Percentiles rank a stretch among this genome's conserved stretches.
phyloP scores from a whole-genome alignment of 768 basidiomycete species.

The Imleria badia region DNA sequence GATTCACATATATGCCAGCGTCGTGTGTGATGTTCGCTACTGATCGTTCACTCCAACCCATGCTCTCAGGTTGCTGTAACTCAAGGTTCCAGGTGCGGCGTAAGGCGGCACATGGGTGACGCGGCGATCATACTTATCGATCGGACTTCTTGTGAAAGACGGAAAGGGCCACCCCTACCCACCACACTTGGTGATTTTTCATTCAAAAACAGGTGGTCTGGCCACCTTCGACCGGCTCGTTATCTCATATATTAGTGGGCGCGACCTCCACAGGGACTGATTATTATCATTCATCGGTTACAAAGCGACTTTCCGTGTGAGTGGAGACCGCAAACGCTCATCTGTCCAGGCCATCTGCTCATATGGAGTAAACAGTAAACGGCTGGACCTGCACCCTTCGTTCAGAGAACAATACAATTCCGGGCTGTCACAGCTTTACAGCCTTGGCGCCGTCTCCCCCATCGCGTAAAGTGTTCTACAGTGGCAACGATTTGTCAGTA shows the following conservation, averaged over 20 bases:
- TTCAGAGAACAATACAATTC: not conserved
- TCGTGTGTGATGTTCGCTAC: not conserved
- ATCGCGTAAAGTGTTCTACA: conserved; percentile 7
- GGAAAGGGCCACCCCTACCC: conserved; percentile 6
- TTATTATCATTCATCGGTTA: conserved; percentile 2
- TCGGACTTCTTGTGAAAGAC: conserved; percentile 17
- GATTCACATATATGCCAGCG: not conserved
- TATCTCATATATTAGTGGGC: conserved; percentile 18
- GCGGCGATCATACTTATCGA: conserved; percentile 27
- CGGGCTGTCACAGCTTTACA: not conserved
- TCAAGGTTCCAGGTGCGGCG: conserved; percentile 11
- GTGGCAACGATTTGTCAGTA: conserved; percentile 1
- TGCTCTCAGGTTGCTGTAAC: conserved; percentile 13
- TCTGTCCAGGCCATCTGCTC: not conserved
- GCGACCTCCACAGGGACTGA: conserved; percentile 2
- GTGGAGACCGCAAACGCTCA: conserved; percentile 1
- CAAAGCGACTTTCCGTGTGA: conserved; percentile 11
- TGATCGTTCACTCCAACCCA: not conserved
- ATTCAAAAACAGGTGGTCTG: conserved; percentile 20
- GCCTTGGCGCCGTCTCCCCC: not conserved
- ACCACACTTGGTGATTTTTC: conserved; percentile 25
- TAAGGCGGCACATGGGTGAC: conserved; percentile 10
- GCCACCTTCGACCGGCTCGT: conserved; percentile 3
- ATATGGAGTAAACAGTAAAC: conserved; percentile 11
- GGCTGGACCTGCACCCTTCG: not conserved